phyloP scores from a whole-genome alignment of 2,329 filamentous ascomycete species.

The Ceratocystis harringtonii region DNA sequence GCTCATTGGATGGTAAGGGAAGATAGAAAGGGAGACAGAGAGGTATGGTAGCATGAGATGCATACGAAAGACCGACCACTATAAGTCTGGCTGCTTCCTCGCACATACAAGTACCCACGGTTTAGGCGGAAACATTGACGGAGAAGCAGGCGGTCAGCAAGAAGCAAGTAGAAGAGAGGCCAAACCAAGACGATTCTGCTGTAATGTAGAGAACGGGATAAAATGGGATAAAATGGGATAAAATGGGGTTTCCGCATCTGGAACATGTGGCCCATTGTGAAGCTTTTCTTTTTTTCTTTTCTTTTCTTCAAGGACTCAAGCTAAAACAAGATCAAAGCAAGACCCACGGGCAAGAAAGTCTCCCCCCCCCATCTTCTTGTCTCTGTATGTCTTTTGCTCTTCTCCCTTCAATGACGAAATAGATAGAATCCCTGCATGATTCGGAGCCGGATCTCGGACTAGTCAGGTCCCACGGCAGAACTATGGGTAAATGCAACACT shows the following conservation, averaged over 20 bases:
- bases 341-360: background rate
- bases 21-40: background rate
- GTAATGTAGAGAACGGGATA: background rate
- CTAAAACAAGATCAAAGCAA: background rate
- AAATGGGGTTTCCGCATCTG: no score
- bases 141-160: background rate
- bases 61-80: background rate
- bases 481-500: background rate
- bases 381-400: background rate
- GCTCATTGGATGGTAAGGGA: background rate
- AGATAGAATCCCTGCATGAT: background rate
- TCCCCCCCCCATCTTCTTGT: background rate
- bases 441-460: background rate
- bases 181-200: no score
- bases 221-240: background rate
- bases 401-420: conserved; percentile 5
- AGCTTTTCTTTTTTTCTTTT: background rate
- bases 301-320: background rate
- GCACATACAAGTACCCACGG: background rate
- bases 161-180: background rate
- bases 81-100: background rate
- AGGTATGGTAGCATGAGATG: background rate
- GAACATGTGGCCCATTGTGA: background rate
- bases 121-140: background rate
- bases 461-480: background rate